Conservation (phyloP, 2,329 filamentous ascomycete species). For the Exserohilum turcica region DNA sequence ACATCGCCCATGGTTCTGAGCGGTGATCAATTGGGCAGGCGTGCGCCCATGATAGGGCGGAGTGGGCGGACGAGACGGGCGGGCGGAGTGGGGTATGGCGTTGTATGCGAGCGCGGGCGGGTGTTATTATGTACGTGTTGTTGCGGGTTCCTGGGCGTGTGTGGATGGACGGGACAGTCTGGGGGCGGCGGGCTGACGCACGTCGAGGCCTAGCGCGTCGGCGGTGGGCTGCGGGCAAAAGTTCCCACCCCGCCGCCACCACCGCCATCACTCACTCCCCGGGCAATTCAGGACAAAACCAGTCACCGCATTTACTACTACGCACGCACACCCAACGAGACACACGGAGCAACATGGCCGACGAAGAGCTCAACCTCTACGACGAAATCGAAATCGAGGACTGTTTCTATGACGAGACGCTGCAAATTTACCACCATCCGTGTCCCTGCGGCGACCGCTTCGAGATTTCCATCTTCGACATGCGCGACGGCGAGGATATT, state of each 20-base stretch:
- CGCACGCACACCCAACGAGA: not conserved
- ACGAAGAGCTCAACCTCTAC: conserved; percentile 70
- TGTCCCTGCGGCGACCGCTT: conserved; percentile 98
- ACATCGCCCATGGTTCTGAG: conserved; percentile 64
- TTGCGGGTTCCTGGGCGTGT: conserved; percentile 6
- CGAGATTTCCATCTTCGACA: conserved; percentile 82
- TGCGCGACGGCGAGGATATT: conserved; percentile 88
- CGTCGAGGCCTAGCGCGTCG: conserved; percentile 14
- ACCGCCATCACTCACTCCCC: conserved; percentile 4
- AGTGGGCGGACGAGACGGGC: conserved; percentile 4
- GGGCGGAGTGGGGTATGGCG: not conserved
- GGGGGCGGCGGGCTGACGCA: not conserved
- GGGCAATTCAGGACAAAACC: conserved; percentile 4
- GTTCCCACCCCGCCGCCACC: conserved; percentile 12
- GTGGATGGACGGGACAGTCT: conserved; percentile 10
- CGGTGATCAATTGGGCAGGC: conserved; percentile 11
- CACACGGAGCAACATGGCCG: conserved; percentile 34
- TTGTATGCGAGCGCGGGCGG: not conserved
- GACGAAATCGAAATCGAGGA: conserved; percentile 99
- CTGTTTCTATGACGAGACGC: conserved; percentile 85
- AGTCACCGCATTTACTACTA: not conserved
- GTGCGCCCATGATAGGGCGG: conserved; percentile 23
- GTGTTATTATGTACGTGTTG: conserved; percentile 6
- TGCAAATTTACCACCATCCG: conserved; percentile 93
- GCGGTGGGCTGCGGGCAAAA: conserved; percentile 17